Percentiles rank a stretch among this genome's conserved stretches.
These are phyloP conservation scores for Candida incommunis DNA, from an alignment of 805 yeast species.

Conservation along the genomic window DNA sequence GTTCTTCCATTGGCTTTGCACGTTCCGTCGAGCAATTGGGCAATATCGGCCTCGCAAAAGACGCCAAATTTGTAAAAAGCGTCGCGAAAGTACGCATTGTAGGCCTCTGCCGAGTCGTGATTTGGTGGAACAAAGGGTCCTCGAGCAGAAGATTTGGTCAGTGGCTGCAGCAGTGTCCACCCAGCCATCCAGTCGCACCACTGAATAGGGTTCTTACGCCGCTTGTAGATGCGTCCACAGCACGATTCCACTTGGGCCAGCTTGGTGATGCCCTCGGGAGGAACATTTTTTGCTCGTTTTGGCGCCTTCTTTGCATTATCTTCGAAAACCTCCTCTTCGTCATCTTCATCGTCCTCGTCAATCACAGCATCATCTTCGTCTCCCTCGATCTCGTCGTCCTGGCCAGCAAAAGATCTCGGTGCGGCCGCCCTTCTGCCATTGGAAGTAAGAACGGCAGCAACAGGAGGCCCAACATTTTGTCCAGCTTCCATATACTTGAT, in stretches of 20 bases:
- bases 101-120: background rate
- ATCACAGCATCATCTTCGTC: no score
- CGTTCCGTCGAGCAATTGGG: background rate
- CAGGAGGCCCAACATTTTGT: no score
- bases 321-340: background rate
- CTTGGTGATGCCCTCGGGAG: background rate
- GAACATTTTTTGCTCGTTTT: background rate
- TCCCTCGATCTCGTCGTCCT: no score
- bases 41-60: background rate
- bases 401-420: no score
- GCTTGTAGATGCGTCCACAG: background rate
- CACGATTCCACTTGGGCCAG: background rate
- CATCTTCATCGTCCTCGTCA: background rate
- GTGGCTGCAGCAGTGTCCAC: background rate
- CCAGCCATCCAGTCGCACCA: slow-evolving; percentile 1
- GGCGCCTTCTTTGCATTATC: background rate
- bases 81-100: background rate
- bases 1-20: background rate
- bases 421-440: no score
- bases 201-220: background rate
- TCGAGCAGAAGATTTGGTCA: background rate
- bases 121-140: background rate
- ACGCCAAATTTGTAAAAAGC: background rate
- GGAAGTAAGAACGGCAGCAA: no score
- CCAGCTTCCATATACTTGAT: no score